A percentile compares a stretch with the other conserved stretches of the same genome.
Conservation (phyloP, 2,329 filamentous ascomycete species). For the Calcarisporium arbuscula region DNA sequence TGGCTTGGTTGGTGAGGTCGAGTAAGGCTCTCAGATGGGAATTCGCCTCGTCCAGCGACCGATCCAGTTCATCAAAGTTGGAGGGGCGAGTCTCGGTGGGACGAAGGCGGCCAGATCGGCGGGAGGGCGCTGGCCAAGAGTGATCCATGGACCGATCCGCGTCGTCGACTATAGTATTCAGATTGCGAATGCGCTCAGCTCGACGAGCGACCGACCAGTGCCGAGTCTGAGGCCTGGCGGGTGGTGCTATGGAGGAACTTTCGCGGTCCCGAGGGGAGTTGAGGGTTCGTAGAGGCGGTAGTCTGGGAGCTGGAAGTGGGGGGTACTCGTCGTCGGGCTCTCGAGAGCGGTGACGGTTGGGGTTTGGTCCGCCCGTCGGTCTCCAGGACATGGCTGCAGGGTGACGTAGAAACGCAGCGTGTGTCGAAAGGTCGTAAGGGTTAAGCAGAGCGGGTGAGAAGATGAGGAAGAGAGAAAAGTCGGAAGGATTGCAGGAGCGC, state of each 20-base stretch:
- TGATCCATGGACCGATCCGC: conserved; percentile 21
- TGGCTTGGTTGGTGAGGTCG: conserved; percentile 29
- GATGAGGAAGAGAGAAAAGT: too few relatives aligned
- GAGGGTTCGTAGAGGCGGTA: conserved; percentile 26
- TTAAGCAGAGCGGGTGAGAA: too few relatives aligned
- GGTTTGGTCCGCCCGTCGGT: conserved; percentile 23
- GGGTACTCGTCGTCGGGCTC: conserved; percentile 24
- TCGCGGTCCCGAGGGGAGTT: conserved; percentile 23
- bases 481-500: too few relatives aligned
- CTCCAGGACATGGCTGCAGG: conserved; percentile 26
- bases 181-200: conserved; percentile 29
- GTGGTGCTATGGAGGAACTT: conserved; percentile 6
- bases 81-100: conserved; percentile 16
- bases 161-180: conserved; percentile 24
- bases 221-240: conserved; percentile 10
- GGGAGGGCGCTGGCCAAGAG: conserved; percentile 16
- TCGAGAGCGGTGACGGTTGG: conserved; percentile 23
- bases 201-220: conserved; percentile 23
- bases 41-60: conserved; percentile 35
- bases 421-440: too few relatives aligned
- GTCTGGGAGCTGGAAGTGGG: conserved; percentile 22
- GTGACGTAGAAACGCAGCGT: too few relatives aligned
- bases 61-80: conserved; percentile 31
- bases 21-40: conserved; percentile 36
- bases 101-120: conserved; percentile 19